Evolutionary conservation across 257 asterid genomes (phyloP).

Genomic region (Fraxinus cuspidata): DNA sequence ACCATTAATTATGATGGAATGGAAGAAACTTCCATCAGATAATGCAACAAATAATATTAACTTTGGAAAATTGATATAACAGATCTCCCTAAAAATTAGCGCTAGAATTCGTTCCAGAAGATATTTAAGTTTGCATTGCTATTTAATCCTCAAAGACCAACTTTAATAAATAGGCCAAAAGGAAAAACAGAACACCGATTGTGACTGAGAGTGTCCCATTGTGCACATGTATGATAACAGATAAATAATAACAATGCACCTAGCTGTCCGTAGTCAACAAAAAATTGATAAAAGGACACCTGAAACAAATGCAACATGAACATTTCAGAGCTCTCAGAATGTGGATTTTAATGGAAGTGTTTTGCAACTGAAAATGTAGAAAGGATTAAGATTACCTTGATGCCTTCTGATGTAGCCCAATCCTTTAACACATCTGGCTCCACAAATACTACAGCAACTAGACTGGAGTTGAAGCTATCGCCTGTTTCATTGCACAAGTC

Average conservation of each 20-base stretch:
- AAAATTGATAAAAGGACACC: background rate
- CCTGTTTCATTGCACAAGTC: constrained; percentile 45
- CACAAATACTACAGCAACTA: constrained; percentile 77
- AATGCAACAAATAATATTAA: background rate
- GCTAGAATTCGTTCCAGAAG: too few relatives aligned
- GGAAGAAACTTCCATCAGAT: background rate
- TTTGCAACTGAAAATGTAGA: constrained; percentile 15
- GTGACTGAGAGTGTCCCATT: background rate
- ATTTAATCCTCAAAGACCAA: background rate
- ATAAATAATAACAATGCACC: constrained; percentile 1
- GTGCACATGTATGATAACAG: background rate
- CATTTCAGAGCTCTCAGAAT: background rate
- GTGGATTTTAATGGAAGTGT: background rate
- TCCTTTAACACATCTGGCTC: constrained; percentile 79
- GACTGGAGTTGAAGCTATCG: constrained; percentile 83
- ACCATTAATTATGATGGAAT: background rate
- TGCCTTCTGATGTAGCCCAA: constrained; percentile 89
- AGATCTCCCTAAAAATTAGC: background rate
- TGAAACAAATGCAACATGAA: constrained; percentile 7
- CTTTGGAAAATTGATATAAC: background rate
- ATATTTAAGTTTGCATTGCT: background rate
- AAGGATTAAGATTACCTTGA: constrained; percentile 53
- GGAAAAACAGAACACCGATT: background rate
- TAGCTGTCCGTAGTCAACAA: background rate
- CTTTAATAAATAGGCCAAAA: background rate